These are phyloP conservation scores for Ophiostoma angusticollis DNA, from an alignment of 2,329 filamentous ascomycete genomes.

Conservation along the genomic window DNA sequence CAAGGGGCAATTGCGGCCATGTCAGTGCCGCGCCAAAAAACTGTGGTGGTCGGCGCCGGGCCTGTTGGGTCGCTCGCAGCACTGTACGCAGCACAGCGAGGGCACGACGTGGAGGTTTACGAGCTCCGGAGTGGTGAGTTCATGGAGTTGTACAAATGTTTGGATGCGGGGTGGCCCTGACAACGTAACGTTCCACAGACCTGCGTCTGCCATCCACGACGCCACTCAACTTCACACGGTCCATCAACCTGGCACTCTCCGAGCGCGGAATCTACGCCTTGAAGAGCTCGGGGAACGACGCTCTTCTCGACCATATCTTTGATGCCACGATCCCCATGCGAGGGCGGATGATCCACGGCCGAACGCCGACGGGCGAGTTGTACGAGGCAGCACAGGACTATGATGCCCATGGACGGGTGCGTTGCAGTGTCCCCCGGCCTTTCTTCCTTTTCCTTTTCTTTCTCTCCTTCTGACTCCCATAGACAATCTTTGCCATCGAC, in stretches of 20 bases:
- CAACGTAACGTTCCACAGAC: slow-evolving; percentile 48
- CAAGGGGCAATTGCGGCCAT: no score
- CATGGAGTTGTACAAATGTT: background rate
- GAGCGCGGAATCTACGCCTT: slow-evolving; percentile 89
- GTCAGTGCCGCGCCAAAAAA: slow-evolving; percentile 42
- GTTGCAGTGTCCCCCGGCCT: no score
- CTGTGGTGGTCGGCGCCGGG: slow-evolving; percentile 79
- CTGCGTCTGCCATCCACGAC: slow-evolving; percentile 70
- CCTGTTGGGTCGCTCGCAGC: slow-evolving; percentile 88
- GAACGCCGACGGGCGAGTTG: slow-evolving; percentile 47
- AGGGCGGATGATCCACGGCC: slow-evolving; percentile 90
- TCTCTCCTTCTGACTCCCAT: background rate
- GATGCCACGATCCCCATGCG: slow-evolving; percentile 78
- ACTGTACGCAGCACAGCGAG: slow-evolving; percentile 79
- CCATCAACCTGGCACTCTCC: slow-evolving; percentile 93
- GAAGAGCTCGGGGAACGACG: slow-evolving; percentile 50
- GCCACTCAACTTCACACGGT: slow-evolving; percentile 90
- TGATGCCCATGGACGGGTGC: slow-evolving; percentile 73
- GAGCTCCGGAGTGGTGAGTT: slow-evolving; percentile 71
- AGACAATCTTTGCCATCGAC: slow-evolving; percentile 81
- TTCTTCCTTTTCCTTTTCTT: no score
- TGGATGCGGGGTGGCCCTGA: background rate
- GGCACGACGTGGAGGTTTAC: slow-evolving; percentile 85
- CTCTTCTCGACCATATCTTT: slow-evolving; percentile 62
- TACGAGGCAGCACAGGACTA: slow-evolving; percentile 78